Percentiles rank a stretch among this genome's conserved stretches.
Evolutionary conservation across 495 filamentous ascomycete species (phyloP).

Genomic region (Venustampulla echinocandica): DNA sequence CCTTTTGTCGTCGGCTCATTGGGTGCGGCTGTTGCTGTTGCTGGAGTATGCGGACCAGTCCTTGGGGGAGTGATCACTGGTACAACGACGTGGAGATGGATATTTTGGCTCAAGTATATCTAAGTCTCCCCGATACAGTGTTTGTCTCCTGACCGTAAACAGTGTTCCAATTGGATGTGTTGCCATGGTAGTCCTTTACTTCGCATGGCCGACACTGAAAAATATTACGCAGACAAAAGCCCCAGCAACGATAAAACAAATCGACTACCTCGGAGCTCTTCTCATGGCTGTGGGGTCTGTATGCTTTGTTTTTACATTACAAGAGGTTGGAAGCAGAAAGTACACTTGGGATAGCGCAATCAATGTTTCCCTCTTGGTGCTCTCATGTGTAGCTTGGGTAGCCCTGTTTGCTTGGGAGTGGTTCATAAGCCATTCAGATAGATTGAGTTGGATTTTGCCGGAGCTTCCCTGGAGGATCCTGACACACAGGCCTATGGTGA

Average conservation of each 20-base stretch:
- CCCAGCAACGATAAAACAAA: neutral
- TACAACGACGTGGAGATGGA: conserved; percentile 55
- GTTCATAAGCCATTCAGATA: neutral
- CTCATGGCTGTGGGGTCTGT: neutral
- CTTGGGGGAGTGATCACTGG: conserved; percentile 43
- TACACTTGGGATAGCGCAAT: neutral
- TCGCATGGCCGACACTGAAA: neutral
- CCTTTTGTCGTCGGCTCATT: conserved; percentile 39
- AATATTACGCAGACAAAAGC: neutral
- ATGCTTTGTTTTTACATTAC: neutral
- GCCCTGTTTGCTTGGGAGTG: neutral
- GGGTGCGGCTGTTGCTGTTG: conserved; percentile 32
- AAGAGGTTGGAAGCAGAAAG: neutral
- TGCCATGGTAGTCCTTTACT: neutral
- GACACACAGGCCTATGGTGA: conserved; percentile 19
- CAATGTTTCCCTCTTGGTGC: neutral
- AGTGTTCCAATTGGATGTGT: neutral
- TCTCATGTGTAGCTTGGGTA: neutral
- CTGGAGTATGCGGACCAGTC: conserved; percentile 21
- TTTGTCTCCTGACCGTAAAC: neutral
- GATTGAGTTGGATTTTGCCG: neutral
- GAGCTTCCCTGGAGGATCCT: conserved; percentile 18
- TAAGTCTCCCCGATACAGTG: neutral
- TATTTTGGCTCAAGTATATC: conserved; percentile 36
- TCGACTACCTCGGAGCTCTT: neutral